Base-by-base conservation (phyloP, 345 rosid species). In the Pistacia integerrima region DNA sequence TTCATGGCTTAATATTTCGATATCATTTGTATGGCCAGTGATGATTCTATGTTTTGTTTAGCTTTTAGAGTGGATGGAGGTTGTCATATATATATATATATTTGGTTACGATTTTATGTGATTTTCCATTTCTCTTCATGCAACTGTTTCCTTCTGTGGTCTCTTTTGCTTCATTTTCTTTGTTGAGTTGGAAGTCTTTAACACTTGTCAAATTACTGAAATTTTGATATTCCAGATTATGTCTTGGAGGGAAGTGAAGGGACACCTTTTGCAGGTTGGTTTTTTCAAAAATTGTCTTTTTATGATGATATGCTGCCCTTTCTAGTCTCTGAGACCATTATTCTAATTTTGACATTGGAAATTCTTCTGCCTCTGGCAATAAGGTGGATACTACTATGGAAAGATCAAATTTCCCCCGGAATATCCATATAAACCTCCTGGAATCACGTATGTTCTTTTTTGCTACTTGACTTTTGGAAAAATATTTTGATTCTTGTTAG, bases 401-500 rank as follows among this genome's bases (percentile, higher is more conserved):
- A 96, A 92, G 89, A 96, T 96, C 87, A 92, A 93, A 89, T 96
- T 96, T 70, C 98, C 98, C 75, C 87, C 97, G 5, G 99, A 96
- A 71, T 96, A 96, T 84, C 99, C 99, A 14, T 93, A 90, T 74
- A 96, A 92, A 83, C 99, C 98, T 84, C 99, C 99, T 12, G 99
- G 99, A 82, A 96, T 96, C 80, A 92, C 93, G 99, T 96, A 87
- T 54, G 87, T 41, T 64, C 77, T 69, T 76, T 70, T 4, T 75
- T 73, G 44, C 76, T 30, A 14, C 69, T 67, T 36, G 52, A 22
- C 71, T 77, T 78, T 67, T 62, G 18, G 25, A 13, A 17, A 64
- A 67, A 8, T 82, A 46, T 61, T 46, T 41, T 66, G 65, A 36
- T 35, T 56, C n/a, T 41, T 36, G 22, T 72, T 14, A 36, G 49